Conservation (phyloP, 2,329 filamentous ascomycete species). For the Stagonosporopsis tanaceti region DNA sequence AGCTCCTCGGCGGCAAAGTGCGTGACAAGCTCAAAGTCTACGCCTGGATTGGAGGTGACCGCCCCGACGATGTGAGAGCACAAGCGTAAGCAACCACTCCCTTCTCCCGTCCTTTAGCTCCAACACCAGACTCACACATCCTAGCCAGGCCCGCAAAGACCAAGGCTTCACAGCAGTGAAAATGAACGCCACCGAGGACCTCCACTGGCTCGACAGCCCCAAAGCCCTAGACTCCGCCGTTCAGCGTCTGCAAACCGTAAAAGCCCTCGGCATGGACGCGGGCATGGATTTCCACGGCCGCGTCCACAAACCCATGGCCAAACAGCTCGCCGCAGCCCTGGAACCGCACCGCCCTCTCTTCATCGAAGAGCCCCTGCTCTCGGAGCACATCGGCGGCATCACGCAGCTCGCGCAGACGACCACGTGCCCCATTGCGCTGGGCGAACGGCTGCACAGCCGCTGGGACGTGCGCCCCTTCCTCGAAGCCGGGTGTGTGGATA, state of each 20-base stretch:
- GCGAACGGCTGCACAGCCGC: conserved; percentile 74
- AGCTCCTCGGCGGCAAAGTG: conserved; percentile 78
- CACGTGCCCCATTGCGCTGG: conserved; percentile 72
- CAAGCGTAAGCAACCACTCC: conserved; percentile 55
- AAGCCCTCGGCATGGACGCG: conserved; percentile 73
- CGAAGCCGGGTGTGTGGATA: conserved; percentile 71
- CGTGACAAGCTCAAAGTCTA: conserved; percentile 75
- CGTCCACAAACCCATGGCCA: conserved; percentile 81
- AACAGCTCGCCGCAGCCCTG: conserved; percentile 72
- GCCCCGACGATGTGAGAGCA: conserved; percentile 70
- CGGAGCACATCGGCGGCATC: conserved; percentile 72
- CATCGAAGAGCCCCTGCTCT: conserved; percentile 76
- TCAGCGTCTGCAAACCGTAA: conserved; percentile 73
- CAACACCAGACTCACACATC: not conserved
- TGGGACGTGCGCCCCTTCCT: conserved; percentile 80
- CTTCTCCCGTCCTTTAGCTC: too few species aligned
- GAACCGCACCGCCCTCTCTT: conserved; percentile 76
- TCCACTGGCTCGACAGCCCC: conserved; percentile 79
- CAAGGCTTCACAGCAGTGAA: conserved; percentile 75
- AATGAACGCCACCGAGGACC: conserved; percentile 81
- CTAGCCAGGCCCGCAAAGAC: conserved; percentile 58
- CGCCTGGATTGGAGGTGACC: conserved; percentile 79
- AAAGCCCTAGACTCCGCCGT: conserved; percentile 68
- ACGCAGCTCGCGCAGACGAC: conserved; percentile 66
- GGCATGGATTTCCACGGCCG: conserved; percentile 82